phyloP scores from a whole-genome alignment of 352 stramenopile species.

The Pythium utonaiense region DNA sequence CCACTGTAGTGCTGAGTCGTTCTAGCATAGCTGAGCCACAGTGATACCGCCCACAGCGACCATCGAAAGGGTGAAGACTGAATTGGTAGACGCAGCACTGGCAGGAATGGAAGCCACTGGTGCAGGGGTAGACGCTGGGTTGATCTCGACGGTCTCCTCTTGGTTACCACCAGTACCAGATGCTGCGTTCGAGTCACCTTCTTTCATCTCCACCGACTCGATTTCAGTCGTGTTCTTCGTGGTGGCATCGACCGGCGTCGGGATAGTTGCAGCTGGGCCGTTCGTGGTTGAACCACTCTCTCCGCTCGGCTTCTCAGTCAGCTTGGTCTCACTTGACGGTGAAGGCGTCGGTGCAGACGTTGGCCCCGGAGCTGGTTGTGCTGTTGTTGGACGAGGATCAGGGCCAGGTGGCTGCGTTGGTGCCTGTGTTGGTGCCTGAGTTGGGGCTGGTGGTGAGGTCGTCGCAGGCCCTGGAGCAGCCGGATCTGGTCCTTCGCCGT shows the following conservation, averaged over 20 bases:
- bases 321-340: not conserved
- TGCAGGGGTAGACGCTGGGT: not conserved
- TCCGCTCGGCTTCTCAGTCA: not conserved
- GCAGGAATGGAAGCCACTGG: not conserved
- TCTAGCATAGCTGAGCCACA: no score
- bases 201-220: not conserved
- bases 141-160: not conserved
- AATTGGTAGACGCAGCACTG: not conserved
- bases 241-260: not conserved
- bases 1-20: no score
- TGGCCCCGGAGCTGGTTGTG: not conserved
- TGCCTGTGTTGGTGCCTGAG: not conserved
- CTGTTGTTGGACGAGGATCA: not conserved
- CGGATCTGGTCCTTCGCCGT: conserved; percentile 37
- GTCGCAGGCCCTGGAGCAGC: conserved; percentile 19
- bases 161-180: not conserved
- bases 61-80: not conserved
- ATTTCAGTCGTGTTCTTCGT: not conserved
- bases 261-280: not conserved
- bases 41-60: not conserved
- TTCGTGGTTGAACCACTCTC: not conserved
- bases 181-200: not conserved
- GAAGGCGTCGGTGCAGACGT: not conserved
- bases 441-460: not conserved
- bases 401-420: not conserved